These are phyloP conservation scores for Proteromonas lacertae DNA, from an alignment of 352 stramenopile genomes.

Conservation along the genomic window DNA sequence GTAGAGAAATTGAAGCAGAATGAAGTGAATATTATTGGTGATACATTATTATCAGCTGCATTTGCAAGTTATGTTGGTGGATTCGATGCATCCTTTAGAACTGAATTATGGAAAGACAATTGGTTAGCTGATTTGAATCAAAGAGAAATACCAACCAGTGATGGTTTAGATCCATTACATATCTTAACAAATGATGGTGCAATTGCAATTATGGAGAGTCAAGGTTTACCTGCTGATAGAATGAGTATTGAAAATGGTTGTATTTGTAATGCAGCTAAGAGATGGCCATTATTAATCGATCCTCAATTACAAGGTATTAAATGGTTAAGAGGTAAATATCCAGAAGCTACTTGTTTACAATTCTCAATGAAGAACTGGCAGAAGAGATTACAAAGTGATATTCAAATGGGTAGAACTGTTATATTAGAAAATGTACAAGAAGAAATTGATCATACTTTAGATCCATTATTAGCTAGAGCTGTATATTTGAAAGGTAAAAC, in stretches of 20 bases:
- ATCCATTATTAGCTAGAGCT: slow-evolving; percentile 58
- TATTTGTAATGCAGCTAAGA: slow-evolving; percentile 38
- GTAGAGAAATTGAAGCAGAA: slow-evolving; percentile 34
- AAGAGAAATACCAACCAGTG: slow-evolving; percentile 25
- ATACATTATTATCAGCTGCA: slow-evolving; percentile 32
- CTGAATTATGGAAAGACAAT: slow-evolving; percentile 14
- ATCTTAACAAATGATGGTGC: slow-evolving; percentile 33
- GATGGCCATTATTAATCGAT: slow-evolving; percentile 44
- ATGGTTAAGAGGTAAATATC: slow-evolving; percentile 36
- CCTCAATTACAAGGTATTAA: slow-evolving; percentile 38
- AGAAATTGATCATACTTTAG: slow-evolving; percentile 68
- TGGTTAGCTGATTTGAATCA: slow-evolving; percentile 24
- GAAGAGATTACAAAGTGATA: slow-evolving; percentile 38
- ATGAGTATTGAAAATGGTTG: slow-evolving; percentile 58
- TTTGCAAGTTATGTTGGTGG: slow-evolving; percentile 48
- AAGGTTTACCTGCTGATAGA: slow-evolving; percentile 35
- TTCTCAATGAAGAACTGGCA: slow-evolving; percentile 23
- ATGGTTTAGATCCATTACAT: slow-evolving; percentile 15
- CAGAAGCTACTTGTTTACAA: slow-evolving; percentile 19
- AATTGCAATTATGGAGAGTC: slow-evolving; percentile 40
- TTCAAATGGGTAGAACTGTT: slow-evolving; percentile 37
- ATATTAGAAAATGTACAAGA: slow-evolving; percentile 45
- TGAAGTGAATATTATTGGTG: slow-evolving; percentile 29
- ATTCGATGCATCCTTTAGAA: slow-evolving; percentile 29
- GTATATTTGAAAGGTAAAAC: slow-evolving; percentile 53